phyloP scores from a whole-genome alignment of 78 protist genomes.

The Capsaspora owczarzaki region DNA sequence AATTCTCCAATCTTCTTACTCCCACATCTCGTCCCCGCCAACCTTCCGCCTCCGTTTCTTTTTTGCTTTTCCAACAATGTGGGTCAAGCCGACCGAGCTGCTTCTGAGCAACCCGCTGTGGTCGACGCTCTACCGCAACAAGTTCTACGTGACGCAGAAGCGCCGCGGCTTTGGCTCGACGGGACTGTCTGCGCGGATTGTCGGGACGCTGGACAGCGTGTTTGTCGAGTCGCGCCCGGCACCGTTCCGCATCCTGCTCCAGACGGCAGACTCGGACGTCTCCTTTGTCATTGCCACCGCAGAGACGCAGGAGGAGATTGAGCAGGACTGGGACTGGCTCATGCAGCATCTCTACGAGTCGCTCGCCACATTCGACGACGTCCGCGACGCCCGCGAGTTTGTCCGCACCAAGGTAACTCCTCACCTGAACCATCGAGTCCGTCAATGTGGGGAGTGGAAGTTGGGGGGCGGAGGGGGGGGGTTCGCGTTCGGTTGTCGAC shows the following conservation, averaged over 20 bases:
- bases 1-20: no score
- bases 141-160: background rate
- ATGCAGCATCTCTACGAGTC: background rate
- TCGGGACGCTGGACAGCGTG: background rate
- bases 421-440: background rate
- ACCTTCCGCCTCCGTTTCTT: no score
- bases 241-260: conserved; percentile 1
- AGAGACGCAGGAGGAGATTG: conserved; percentile 3
- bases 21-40: no score
- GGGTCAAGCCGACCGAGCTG: conserved; percentile 5
- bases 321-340: background rate
- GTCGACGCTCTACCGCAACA: background rate
- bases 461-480: no score
- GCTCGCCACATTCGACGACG: background rate
- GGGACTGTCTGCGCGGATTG: background rate
- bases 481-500: no score
- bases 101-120: background rate
- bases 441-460: no score
- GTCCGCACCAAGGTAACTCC: background rate
- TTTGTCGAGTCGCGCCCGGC: background rate
- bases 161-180: background rate
- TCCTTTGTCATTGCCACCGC: background rate
- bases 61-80: no score
- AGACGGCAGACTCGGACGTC: background rate
- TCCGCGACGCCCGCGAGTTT: background rate